phyloP scores from a whole-genome alignment of 2,329 filamentous ascomycete species.

The Tolypocladium inflatum region DNA sequence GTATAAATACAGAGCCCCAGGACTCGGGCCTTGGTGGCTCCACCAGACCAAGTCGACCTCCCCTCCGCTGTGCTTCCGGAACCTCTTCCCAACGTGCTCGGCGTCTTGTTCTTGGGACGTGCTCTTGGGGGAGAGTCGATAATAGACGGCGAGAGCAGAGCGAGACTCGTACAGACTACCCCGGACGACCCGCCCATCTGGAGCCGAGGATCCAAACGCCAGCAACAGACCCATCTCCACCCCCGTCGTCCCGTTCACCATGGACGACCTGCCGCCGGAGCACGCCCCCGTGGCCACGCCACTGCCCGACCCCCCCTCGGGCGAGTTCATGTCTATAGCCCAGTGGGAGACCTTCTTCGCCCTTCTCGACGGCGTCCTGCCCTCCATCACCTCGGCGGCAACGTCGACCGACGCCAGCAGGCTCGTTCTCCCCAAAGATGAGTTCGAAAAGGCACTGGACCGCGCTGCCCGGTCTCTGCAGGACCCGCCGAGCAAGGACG shows the following conservation, averaged over 20 bases:
- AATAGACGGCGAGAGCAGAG: too few relatives aligned
- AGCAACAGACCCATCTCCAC: background rate
- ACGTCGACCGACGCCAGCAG: slow-evolving; percentile 25
- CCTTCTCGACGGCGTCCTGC: slow-evolving; percentile 49
- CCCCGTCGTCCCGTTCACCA: background rate
- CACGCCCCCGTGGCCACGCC: slow-evolving; percentile 5
- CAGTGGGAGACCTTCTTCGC: slow-evolving; percentile 47
- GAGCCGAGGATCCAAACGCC: background rate
- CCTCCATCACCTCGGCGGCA: slow-evolving; percentile 39
- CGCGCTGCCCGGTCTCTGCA: slow-evolving; percentile 23
- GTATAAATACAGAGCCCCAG: background rate
- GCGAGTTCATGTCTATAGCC: slow-evolving; percentile 30
- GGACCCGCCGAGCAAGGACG: slow-evolving; percentile 28
- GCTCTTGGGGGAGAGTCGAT: too few relatives aligned
- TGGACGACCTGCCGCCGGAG: background rate
- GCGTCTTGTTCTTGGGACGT: too few relatives aligned
- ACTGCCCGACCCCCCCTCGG: slow-evolving; percentile 16
- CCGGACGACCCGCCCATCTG: background rate
- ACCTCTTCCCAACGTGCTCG: too few relatives aligned
- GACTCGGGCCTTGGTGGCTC: too few relatives aligned
- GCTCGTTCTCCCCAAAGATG: slow-evolving; percentile 33
- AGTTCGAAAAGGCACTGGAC: slow-evolving; percentile 37
- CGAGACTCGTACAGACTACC: background rate
- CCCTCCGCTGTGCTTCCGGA: too few relatives aligned
- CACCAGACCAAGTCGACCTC: too few relatives aligned